These are phyloP conservation scores for Schizophyllum amplum DNA, from an alignment of 1,284 basidiomycete genomes.

Conservation along the genomic window DNA sequence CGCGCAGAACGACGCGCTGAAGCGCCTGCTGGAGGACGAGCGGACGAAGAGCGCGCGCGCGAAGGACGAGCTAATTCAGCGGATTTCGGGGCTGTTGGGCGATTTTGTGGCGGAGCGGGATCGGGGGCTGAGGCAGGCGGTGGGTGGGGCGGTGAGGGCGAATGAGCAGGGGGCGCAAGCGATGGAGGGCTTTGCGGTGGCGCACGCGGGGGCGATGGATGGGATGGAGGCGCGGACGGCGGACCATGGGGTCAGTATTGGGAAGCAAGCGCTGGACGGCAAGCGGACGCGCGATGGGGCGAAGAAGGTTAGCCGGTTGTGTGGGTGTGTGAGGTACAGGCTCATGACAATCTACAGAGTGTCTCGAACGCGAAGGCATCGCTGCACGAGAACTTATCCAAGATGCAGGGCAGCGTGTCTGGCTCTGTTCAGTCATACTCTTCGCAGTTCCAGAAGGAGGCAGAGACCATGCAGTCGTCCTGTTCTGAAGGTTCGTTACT, in stretches of 20 bases:
- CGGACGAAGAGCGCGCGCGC: slow-evolving; percentile 55
- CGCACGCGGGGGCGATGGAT: slow-evolving; percentile 40
- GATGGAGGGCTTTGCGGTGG: slow-evolving; percentile 37
- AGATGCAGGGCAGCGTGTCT: slow-evolving; percentile 36
- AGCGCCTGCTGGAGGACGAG: slow-evolving; percentile 58
- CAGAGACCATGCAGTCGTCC: slow-evolving; percentile 34
- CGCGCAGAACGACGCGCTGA: slow-evolving; percentile 66
- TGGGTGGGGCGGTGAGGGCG: slow-evolving; percentile 45
- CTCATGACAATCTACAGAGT: slow-evolving; percentile 26
- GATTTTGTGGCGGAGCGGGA: slow-evolving; percentile 68
- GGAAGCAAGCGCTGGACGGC: slow-evolving; percentile 41
- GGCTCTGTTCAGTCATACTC: slow-evolving; percentile 46
- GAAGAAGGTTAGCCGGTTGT: slow-evolving; percentile 40
- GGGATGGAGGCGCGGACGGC: slow-evolving; percentile 30
- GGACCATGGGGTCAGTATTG: slow-evolving; percentile 33
- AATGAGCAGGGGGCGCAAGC: slow-evolving; percentile 49
- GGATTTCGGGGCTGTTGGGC: slow-evolving; percentile 62
- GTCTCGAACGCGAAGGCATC: slow-evolving; percentile 30
- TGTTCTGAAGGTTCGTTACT: slow-evolving; percentile 37
- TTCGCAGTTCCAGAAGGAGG: slow-evolving; percentile 41
- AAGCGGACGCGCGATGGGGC: slow-evolving; percentile 50
- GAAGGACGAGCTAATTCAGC: slow-evolving; percentile 65
- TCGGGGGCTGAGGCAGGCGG: slow-evolving; percentile 52
- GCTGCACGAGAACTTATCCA: slow-evolving; percentile 35
- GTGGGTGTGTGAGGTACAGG: neutral